These are phyloP conservation scores for Lenwebbia sp. DNA, from an alignment of 345 rosid genomes.

Conservation along the genomic window DNA sequence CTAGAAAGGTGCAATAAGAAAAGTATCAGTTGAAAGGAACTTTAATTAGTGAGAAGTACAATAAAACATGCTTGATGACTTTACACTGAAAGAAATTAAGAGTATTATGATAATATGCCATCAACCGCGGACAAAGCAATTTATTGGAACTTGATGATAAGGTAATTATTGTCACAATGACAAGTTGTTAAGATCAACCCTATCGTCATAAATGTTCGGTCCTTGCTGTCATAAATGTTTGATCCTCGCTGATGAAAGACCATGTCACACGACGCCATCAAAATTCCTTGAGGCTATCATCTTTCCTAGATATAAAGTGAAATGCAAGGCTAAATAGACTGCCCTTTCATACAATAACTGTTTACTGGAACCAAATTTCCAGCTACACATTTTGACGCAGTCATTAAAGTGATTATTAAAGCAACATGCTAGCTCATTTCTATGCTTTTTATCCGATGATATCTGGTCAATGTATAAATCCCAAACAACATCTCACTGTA, in stretches of 20 bases:
- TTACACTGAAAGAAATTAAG: neutral
- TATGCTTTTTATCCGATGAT: neutral
- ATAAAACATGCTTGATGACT: neutral
- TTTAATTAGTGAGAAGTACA: neutral
- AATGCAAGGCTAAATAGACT: too few relatives aligned
- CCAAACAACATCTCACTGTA: neutral
- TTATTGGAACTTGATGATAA: neutral
- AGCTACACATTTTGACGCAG: neutral
- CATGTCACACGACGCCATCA: neutral
- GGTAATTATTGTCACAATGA: neutral
- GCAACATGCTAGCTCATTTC: neutral
- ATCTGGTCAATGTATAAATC: neutral
- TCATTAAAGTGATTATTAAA: neutral
- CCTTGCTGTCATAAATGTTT: neutral
- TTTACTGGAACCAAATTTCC: neutral
- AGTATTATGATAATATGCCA: neutral
- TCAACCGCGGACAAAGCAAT: neutral
- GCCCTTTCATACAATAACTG: neutral
- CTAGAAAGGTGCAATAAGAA: slow-evolving; percentile 24
- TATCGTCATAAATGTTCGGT: neutral
- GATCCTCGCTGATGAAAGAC: neutral
- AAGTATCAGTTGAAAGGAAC: neutral
- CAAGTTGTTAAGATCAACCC: neutral
- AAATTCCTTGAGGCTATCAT: neutral
- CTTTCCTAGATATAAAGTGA: neutral